Evolutionary conservation across 495 filamentous ascomycete species (phyloP), one percentile per base, ranked within the genome.

Genomic region (Penicillium coprophilum): DNA sequence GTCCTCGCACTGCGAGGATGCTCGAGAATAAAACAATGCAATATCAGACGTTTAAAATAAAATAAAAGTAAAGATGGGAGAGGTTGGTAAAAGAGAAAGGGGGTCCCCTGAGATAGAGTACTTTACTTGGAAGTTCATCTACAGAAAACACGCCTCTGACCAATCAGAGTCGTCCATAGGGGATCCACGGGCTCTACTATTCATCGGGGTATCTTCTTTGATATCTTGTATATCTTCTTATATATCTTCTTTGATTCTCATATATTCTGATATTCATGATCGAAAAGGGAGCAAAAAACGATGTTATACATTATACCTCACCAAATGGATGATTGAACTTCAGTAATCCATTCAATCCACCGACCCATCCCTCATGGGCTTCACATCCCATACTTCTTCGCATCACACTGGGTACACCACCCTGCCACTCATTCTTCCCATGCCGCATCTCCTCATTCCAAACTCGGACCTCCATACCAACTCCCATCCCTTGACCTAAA

Each of bases 241-340:
- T 27, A 6, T 27, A n/a, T n/a, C n/a, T n/a, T n/a, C n/a, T n/a
- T n/a, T n/a, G n/a, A n/a, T n/a, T n/a, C n/a, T n/a, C n/a, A n/a
- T n/a, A n/a, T n/a, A n/a, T n/a, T n/a, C n/a, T n/a, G n/a, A n/a
- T n/a, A n/a, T n/a, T n/a, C n/a, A n/a, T n/a, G n/a, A n/a, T n/a
- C n/a, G n/a, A n/a, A n/a, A n/a, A n/a, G n/a, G n/a, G n/a, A n/a
- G n/a, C n/a, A n/a, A n/a, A 27, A 27, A 27, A 6, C 4, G 24
- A 27, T 34, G 36, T 17, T 32, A 30, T 54, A 44, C 3, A 23
- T 44, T 32, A 58, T 87, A 79, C 53, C 65, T 96, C 91, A 0
- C 94, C 94, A 77, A 98, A 97, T 3, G 95, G 92, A 75, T 96
- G 88, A 69, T 98, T 98, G 64, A 97, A 98, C 75, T 98, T 98